Base-by-base conservation (phyloP, 2,329 filamentous ascomycete genomes). In the Xylaria sp. region DNA sequence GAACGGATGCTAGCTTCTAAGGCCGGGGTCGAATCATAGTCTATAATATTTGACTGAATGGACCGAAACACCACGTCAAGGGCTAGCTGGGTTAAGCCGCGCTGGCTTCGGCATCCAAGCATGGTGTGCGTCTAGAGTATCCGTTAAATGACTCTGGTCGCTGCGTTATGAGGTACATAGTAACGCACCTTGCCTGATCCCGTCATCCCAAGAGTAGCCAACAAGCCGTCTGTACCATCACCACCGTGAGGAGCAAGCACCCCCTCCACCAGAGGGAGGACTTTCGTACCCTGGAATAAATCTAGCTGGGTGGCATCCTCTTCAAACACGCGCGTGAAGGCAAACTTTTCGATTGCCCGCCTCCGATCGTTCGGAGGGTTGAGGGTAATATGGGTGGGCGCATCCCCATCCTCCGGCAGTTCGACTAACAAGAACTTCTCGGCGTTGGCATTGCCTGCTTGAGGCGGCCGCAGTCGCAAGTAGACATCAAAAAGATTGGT, bases 191-290 rank as follows among this genome's bases (percentile, higher is more conserved):
- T 99, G 79, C 96, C 96, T 56, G 94, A 97, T 13, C 96, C 96
- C 7, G 95, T 97, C 49, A 97, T 94, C 17, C 96, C 96, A 65
- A 99, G 80, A 6, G 96, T 98, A 33, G 96, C 96, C 61, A 99
- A 83, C 63, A 98, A 82, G 10, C 93, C 94, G 85, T 98, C 95
- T 71, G 93, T 90, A 20, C 94, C 93, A 70, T 96, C 91, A 57
- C 90, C 87, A 38, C 90, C 90, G 50, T 87, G 83, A 25, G 87
- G 85, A 6, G 90, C 90, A 47, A 99, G 77, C 3, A 97, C 94
- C 22, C 93, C 93, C 73, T 95, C 90, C 6, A 97, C 86, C 49
- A 97, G 83, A 0, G 88, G 85, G 15, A 91, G 82, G 50, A 97
- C 87, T 27, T 91, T 90, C 0, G 91, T 92, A 74, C 90, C 90